Evolutionary conservation across 1,139 yeast species (phyloP), one percentile per base, ranked within the genome.

Genomic region (Saccharomyces pastorianus): DNA sequence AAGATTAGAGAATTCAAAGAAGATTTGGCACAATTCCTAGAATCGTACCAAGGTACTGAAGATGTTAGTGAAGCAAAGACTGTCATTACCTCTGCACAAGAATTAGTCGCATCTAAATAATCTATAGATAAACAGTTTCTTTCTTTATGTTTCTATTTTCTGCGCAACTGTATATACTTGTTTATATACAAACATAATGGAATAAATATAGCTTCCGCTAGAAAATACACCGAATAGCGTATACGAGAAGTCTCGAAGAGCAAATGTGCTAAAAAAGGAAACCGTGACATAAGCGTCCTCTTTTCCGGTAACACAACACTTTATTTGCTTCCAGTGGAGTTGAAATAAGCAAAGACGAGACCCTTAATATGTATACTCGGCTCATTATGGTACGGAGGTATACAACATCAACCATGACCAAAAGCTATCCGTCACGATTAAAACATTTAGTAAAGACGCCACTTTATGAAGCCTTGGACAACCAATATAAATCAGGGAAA

Each of bases 1-100:
- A 83, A 83, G 66, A 76, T 86, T 48, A 66, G 64, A 20, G 75
- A 77, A 51, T 82, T 83, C 58, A 75, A 72, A 50, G 73, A 72
- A 2, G 77, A 78, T 6, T 73, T 88, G 57, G 71, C 72, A 51
- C 67, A 67, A 20, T 75, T 65, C 55, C 55, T 80, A 54, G 71
- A 66, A 26, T 55, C 63, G 1, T 73, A 73, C 61, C 72, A 71
- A 31, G 85, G 85, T 2, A 57, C 65, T 13, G 77, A 72, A 51
- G 69, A 64, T 25, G 32, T 64, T 1, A 56, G 58, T 11, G 60
- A 60, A 13, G 69, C 75, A 7, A 61, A 61, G 28, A 55, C 60
- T 32, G 60, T 59, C 23, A 56, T 69, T 6, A 58, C 56, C 9
- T 58, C 61, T 26, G 71, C 72, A 6, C 59, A 58, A n/a, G 56